Evolutionary conservation across 257 asterid genomes (phyloP), one percentile per base, ranked within the genome.

Genomic region (Solanum bulbocastanum): DNA sequence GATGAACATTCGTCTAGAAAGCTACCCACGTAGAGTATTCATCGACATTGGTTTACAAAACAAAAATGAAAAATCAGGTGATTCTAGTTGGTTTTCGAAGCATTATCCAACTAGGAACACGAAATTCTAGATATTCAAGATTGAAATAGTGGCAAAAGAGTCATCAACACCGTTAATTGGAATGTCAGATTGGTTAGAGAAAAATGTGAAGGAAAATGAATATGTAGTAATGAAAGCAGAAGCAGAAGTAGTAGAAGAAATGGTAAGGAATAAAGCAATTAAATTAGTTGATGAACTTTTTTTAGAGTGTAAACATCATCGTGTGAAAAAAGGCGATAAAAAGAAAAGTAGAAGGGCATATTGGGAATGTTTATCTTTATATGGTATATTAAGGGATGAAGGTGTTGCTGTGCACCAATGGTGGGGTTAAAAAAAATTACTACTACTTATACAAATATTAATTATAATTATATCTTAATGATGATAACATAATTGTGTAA

Each of bases 341-440:
- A 76, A 86, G 60, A 92, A 89, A 37, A 91, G 90, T 86, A 88
- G 92, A 89, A 94, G 94, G 91, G 95, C 98, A 11, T 96, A 95
- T 88, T 96, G 99, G 98, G 95, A 95, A 89, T 96, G 98, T 79
- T 90, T 95, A 89, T 92, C 93, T 20, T 83, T 96, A 90, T 96
- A 96, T 89, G 98, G 99, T 12, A 90, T 91, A 79, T 92, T 96
- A 46, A 96, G 94, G 87, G 98, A 94, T 86, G 93, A 94, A 81
- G 98, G 98, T 40, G 89, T 95, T 91, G 98, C 98, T 66, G 98
- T 95, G 83, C 98, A 93, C 74, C 98, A 96, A 87, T 96, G 98
- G 96, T 96, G 99, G 99, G 93, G 89, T 75, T 92, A 89, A 93
- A 39, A 7, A 15, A 25, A 65, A 52, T 5, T 52, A 52, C 62